Evolutionary conservation across 306 rosid species (phyloP), one percentile per base, ranked within the genome.

Genomic region (Vigna hirtella): DNA sequence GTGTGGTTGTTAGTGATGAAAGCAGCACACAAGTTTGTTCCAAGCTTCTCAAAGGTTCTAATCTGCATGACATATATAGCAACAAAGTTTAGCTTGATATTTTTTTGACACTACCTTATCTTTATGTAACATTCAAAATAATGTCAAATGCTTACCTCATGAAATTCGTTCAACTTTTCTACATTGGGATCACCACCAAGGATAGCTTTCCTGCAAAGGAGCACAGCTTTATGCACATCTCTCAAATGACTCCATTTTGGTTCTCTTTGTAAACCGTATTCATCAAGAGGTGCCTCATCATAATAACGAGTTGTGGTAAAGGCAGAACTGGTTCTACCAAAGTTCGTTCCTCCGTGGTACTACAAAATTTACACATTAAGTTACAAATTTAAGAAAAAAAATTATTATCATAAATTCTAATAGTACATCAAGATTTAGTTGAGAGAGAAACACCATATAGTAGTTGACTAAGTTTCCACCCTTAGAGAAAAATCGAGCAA

Each of bases 321-420:
- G 48, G 89, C 85, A 5, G 99, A 68, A 62, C 84, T 83, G 58
- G 96, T 93, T 84, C 99, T 87, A 0, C 94, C 98, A 45, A 88
- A 90, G 70, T 96, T 96, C 4, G 98, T 96, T 69, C 99, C 99
- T 17, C 99, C 99, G 70, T 96, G 93, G 88, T 96, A 96, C 98
- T 94, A 74, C 77, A 82, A 64, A 40, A n/a, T 58, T 77, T 48
- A 66, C 18, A 57, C 10, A 17, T 47, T 43, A 14, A 16, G 73
- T 42, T 56, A 61, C 61, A 48, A 59, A 22, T 32, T 6, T 40
- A 69, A 68, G 12, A 43, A 43, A 43, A 43, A 10, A 10, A 9
- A 2, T 26, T 43, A 0, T 10, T 3, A 4, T 0, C 14, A 10
- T 13, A 11, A 43, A 3, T 43, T 43, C 11, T 43, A 43, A 61